Base-by-base conservation (phyloP, 2,329 filamentous ascomycete species). In the Aspergillus tubingensis region DNA sequence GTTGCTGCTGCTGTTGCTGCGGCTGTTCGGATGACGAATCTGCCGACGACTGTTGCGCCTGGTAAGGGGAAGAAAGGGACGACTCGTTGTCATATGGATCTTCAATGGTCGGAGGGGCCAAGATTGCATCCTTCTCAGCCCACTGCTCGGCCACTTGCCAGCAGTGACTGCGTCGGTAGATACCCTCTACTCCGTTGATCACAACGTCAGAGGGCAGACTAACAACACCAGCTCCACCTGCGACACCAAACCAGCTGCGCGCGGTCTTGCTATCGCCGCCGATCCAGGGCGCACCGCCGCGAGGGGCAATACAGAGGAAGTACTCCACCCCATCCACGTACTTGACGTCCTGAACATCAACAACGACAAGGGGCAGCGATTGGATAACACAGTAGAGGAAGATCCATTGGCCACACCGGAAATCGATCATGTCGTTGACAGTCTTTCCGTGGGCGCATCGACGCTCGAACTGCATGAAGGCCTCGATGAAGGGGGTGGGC, bases 161-260 rank as follows among this genome's bases (percentile, higher is more conserved):
- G 74, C 88, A 90, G 70, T 91, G 88, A 62, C 85, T 88, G 44
- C 88, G 84, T 15, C 85, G 82, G 73, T 89, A 91, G 47, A 88
- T 83, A 48, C 85, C 87, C 69, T 91, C 88, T 1, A 88, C 83
- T 17, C 88, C 85, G 66, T 89, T 83, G 64, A 88, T 84, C 47
- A 90, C 84, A 25, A 88, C 77, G 68, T 90, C 86, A 0, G 82
- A 83, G 1, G 88, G 87, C 5, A 90, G 73, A 62, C 79, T 83
- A 44, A 89, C 86, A 8, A 89, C 81, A 44, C 83, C 84, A 23
- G 81, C 81, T 41, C 85, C 83, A 39, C 89, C 91, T 2, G 90
- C 87, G 48, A 82, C 79, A 30, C 80, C 79, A 59, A 81, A 82
- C 80, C 80, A 82, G 52, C 76, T 78, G 56, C 77, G 77, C 25